Conservation (phyloP, 805 yeast genomes). For the Candida tibetensis region DNA sequence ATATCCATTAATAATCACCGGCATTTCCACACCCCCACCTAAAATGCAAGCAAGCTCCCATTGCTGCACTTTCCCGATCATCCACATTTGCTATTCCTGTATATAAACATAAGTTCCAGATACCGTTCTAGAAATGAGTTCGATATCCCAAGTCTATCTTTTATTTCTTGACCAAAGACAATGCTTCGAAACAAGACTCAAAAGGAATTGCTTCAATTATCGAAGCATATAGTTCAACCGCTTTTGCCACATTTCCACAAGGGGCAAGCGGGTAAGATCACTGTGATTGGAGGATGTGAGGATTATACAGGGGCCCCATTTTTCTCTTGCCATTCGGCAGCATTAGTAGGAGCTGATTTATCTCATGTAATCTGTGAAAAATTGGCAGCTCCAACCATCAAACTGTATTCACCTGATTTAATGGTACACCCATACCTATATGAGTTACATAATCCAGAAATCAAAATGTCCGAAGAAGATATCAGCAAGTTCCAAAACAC, state of each 20-base stretch:
- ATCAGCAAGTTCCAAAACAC: slow-evolving; percentile 13
- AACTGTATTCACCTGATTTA: slow-evolving; percentile 84
- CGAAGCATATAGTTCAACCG: slow-evolving; percentile 70
- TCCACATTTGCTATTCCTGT: too few relatives aligned
- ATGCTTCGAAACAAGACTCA: slow-evolving; percentile 22
- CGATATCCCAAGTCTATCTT: too few relatives aligned
- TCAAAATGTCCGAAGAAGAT: slow-evolving; percentile 17
- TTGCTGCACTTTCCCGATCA: too few relatives aligned
- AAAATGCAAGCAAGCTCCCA: too few relatives aligned
- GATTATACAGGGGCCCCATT: slow-evolving; percentile 98
- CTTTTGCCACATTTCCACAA: slow-evolving; percentile 69
- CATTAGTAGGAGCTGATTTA: slow-evolving; percentile 82
- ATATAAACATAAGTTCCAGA: too few relatives aligned
- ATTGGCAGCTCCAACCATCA: slow-evolving; percentile 76
- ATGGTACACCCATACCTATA: slow-evolving; percentile 93
- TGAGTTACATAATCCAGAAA: slow-evolving; percentile 41
- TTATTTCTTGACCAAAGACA: neutral
- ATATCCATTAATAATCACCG: too few relatives aligned
- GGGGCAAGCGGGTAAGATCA: slow-evolving; percentile 88
- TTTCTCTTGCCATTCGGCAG: slow-evolving; percentile 83
- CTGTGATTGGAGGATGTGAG: slow-evolving; percentile 89
- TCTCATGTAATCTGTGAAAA: slow-evolving; percentile 86
- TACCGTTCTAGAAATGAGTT: too few relatives aligned
- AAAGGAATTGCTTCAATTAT: slow-evolving; percentile 47
- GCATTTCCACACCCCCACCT: too few relatives aligned